phyloP scores from a whole-genome alignment of 2,329 filamentous ascomycete species.

The Hymenoscyphus repandus region DNA sequence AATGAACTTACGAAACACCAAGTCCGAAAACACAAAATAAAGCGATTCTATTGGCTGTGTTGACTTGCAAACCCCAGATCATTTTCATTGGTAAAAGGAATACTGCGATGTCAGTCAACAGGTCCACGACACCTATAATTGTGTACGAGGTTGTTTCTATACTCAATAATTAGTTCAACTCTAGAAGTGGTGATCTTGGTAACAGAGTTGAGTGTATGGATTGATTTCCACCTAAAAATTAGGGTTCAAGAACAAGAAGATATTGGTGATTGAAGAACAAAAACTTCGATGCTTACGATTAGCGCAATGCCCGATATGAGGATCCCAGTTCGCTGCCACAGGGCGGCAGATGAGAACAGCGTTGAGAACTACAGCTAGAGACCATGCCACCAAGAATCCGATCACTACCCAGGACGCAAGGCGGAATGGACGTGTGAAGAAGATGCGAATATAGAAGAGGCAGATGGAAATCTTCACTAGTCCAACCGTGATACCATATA shows the following conservation, averaged over 20 bases:
- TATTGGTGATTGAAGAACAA: too few species aligned
- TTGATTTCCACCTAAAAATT: too few species aligned
- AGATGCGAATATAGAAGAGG: constrained; percentile 8
- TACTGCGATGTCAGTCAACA: constrained; percentile 18
- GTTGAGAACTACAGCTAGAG: neutral
- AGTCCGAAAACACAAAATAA: constrained; percentile 7
- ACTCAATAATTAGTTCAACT: too few species aligned
- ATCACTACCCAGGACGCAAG: constrained; percentile 1
- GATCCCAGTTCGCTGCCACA: constrained; percentile 6
- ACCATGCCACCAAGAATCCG: constrained; percentile 2
- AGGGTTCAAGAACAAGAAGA: too few species aligned
- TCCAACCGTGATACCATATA: constrained; percentile 1
- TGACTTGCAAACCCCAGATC: constrained; percentile 32
- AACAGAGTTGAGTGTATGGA: too few species aligned
- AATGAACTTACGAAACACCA: constrained; percentile 1
- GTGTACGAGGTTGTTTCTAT: constrained; percentile 8
- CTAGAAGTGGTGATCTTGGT: too few species aligned
- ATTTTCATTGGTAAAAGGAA: constrained; percentile 34
- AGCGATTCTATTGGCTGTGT: constrained; percentile 1
- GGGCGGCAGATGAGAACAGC: constrained; percentile 3
- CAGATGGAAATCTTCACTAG: constrained; percentile 28
- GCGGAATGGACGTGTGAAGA: constrained; percentile 3
- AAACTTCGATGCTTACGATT: neutral
- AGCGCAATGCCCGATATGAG: neutral
- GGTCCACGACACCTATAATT: constrained; percentile 6